These are phyloP conservation scores for Agroathelia rolfsii DNA, from an alignment of 1,284 basidiomycete genomes.

Conservation along the genomic window DNA sequence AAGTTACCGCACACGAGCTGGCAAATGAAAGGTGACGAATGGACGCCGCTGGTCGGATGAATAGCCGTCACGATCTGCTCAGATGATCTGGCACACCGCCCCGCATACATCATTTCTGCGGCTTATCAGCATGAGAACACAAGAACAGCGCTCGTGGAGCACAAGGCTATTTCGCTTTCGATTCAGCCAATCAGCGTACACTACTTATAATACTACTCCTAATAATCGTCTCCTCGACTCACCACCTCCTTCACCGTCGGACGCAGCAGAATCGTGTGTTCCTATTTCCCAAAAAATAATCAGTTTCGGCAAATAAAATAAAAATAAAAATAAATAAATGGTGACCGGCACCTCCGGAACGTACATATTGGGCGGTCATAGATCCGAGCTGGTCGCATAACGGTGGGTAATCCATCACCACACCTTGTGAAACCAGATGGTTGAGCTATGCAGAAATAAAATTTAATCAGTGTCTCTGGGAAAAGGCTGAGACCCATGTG, in stretches of 20 bases:
- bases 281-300: constrained; percentile 32
- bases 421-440: constrained; percentile 79
- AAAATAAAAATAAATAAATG: constrained; percentile 38
- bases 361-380: constrained; percentile 91
- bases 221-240: constrained; percentile 90
- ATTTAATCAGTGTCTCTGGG: constrained; percentile 7
- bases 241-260: constrained; percentile 95
- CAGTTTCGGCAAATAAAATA: constrained; percentile 1
- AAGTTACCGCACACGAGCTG: too few species aligned
- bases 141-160: too few species aligned
- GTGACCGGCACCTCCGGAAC: constrained; percentile 51
- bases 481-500: constrained; percentile 2
- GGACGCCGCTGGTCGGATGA: too few species aligned
- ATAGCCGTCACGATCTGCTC: too few species aligned
- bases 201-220: constrained; percentile 5
- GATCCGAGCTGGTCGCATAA: constrained; percentile 72
- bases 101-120: too few species aligned
- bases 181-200: too few species aligned
- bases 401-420: constrained; percentile 92
- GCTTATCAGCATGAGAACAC: too few species aligned
- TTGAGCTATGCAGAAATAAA: constrained; percentile 61
- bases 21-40: too few species aligned
- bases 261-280: constrained; percentile 87
- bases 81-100: too few species aligned
- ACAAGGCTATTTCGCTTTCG: too few species aligned